Conservation (phyloP, 768 basidiomycete genomes). For the Trametes cubensis region DNA sequence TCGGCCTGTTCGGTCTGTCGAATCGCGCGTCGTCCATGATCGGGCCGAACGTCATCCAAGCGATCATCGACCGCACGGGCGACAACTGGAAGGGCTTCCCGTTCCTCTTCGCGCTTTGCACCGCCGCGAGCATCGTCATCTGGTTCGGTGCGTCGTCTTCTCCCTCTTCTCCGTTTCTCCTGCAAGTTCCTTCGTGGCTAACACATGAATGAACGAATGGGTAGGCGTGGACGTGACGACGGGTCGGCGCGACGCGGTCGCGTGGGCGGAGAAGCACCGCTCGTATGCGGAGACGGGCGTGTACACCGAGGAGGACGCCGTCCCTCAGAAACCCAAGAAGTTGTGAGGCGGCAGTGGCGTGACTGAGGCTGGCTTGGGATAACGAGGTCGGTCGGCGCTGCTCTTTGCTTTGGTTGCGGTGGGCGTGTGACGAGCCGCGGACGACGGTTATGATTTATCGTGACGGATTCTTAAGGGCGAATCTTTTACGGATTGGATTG, state of each 20-base stretch:
- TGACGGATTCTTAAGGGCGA: too few species aligned
- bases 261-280: conserved; percentile 40
- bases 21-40: conserved; percentile 88
- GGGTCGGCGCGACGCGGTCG: conserved; percentile 43
- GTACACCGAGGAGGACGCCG: conserved; percentile 27
- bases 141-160: conserved; percentile 61
- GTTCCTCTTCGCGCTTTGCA: conserved; percentile 76
- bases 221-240: conserved; percentile 41
- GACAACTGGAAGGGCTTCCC: conserved; percentile 86
- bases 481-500: too few species aligned
- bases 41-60: conserved; percentile 84
- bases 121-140: conserved; percentile 67
- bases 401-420: too few species aligned
- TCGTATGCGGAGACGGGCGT: conserved; percentile 31
- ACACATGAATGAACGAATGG: background rate
- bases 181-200: too few species aligned
- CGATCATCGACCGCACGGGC: conserved; percentile 71
- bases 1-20: conserved; percentile 83
- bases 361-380: too few species aligned
- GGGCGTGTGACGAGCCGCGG: too few species aligned
- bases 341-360: too few species aligned
- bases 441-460: too few species aligned
- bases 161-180: too few species aligned
- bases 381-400: too few species aligned
- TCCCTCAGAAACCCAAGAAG: conserved; percentile 12